Conservation (phyloP, 257 asterid species). For the Henckelia pumila region DNA sequence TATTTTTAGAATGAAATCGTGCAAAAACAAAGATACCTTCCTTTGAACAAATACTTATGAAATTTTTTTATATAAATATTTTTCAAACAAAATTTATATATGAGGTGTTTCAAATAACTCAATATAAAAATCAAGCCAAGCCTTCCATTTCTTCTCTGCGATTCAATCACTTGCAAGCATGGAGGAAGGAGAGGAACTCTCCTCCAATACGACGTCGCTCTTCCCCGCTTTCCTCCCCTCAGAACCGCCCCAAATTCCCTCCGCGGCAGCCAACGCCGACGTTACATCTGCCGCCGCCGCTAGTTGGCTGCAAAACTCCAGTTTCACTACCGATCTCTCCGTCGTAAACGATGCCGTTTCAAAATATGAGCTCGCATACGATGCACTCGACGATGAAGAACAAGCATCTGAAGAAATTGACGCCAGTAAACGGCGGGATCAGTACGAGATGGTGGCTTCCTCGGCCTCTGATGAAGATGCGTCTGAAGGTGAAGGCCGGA, state of each 20-base stretch:
- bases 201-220: conserved; percentile 44
- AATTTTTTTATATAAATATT: too few species aligned
- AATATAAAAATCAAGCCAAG: too few species aligned
- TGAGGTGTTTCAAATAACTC: too few species aligned
- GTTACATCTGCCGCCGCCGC: conserved; percentile 21
- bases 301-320: conserved; percentile 73
- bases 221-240: conserved; percentile 47
- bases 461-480: conserved; percentile 55
- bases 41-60: too few species aligned
- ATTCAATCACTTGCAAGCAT: conserved; percentile 3
- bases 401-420: conserved; percentile 31
- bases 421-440: conserved; percentile 30
- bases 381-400: conserved; percentile 40
- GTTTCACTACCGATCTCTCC: conserved; percentile 74
- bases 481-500: conserved; percentile 36
- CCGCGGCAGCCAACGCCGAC: conserved; percentile 23
- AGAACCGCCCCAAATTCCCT: conserved; percentile 27
- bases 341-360: conserved; percentile 71
- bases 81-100: too few species aligned
- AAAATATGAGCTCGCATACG: conserved; percentile 42
- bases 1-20: too few species aligned
- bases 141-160: too few species aligned
- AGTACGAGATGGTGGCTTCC: conserved; percentile 60
- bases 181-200: conserved; percentile 38
- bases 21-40: too few species aligned